Conservation (phyloP, 306 rosid genomes). For the Vigna unguiculata region DNA sequence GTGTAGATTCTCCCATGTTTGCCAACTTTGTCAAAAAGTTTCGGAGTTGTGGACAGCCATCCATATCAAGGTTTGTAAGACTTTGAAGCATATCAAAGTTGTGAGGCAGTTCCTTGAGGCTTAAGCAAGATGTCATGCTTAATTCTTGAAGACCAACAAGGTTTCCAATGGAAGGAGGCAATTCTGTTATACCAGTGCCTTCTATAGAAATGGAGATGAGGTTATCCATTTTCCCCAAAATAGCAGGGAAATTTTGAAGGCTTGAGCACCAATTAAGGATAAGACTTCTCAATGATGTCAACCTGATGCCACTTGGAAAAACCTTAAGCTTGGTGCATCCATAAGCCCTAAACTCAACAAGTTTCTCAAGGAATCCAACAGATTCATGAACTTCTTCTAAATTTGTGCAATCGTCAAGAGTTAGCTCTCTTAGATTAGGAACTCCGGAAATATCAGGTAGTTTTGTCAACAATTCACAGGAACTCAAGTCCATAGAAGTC, state of each 20-base stretch:
- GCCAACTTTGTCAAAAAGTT: slow-evolving; percentile 42
- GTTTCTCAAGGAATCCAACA: slow-evolving; percentile 17
- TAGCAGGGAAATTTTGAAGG: slow-evolving; percentile 49
- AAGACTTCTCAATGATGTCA: slow-evolving; percentile 49
- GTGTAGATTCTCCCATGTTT: slow-evolving; percentile 26
- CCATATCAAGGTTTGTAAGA: slow-evolving; percentile 51
- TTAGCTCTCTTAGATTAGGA: slow-evolving; percentile 5
- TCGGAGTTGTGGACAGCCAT: slow-evolving; percentile 48
- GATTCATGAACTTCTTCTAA: slow-evolving; percentile 23
- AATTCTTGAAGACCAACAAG: slow-evolving; percentile 52
- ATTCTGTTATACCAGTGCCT: slow-evolving; percentile 45
- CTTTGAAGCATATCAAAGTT: slow-evolving; percentile 45
- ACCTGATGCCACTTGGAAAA: slow-evolving; percentile 37
- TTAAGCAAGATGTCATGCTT: slow-evolving; percentile 52
- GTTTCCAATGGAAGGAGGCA: slow-evolving; percentile 53
- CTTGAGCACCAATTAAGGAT: slow-evolving; percentile 53
- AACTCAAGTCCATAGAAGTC: slow-evolving; percentile 9
- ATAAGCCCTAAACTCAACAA: slow-evolving; percentile 28
- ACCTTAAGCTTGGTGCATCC: slow-evolving; percentile 44
- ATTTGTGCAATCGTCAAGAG: slow-evolving; percentile 10
- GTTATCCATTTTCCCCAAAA: slow-evolving; percentile 52
- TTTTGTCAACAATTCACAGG: slow-evolving; percentile 4
- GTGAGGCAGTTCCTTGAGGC: slow-evolving; percentile 51
- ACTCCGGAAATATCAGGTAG: background rate
- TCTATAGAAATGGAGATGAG: slow-evolving; percentile 48